Conservation (phyloP, 2,329 filamentous ascomycete species). For the Chaetomium olivaceum region DNA sequence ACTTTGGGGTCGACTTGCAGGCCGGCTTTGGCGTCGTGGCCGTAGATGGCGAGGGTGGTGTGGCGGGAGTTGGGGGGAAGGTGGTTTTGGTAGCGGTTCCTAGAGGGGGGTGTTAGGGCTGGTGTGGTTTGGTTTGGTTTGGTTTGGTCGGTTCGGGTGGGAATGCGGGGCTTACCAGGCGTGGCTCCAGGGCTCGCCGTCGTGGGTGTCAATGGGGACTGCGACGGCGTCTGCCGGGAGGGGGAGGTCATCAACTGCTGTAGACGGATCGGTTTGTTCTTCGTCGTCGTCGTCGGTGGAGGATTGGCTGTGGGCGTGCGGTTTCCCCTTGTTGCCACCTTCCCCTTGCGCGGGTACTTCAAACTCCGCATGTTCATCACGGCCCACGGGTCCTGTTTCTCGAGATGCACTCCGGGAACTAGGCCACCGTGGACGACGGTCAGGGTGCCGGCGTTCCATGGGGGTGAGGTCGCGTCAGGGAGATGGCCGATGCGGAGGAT, state of each 20-base stretch:
- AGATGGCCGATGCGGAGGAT: conserved; percentile 72
- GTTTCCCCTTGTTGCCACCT: conserved; percentile 9
- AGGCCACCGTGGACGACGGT: conserved; percentile 84
- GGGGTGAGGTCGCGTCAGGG: conserved; percentile 42
- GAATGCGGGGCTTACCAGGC: conserved; percentile 53
- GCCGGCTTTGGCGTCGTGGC: conserved; percentile 77
- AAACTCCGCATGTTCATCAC: conserved; percentile 93
- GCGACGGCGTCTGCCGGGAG: conserved; percentile 22
- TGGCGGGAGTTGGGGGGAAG: conserved; percentile 15
- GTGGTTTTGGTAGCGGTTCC: conserved; percentile 51
- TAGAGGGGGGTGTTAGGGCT: conserved; percentile 43
- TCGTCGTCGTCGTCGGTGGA: conserved; percentile 17
- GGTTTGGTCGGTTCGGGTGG: not conserved
- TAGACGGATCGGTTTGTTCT: conserved; percentile 15
- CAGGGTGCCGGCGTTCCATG: conserved; percentile 49
- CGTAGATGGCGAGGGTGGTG: conserved; percentile 75
- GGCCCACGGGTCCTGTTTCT: conserved; percentile 71
- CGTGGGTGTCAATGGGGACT: conserved; percentile 45
- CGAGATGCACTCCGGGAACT: conserved; percentile 70
- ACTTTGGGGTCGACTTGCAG: conserved; percentile 42
- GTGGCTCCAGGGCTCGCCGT: conserved; percentile 68
- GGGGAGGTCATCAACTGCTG: not conserved
- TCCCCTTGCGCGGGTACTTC: conserved; percentile 47
- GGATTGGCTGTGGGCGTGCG: conserved; percentile 22
- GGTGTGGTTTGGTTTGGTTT: not conserved